Percentiles rank a stretch among this genome's conserved stretches.
Conservation (phyloP, 805 yeast species). For the Torulaspora franciscae region DNA sequence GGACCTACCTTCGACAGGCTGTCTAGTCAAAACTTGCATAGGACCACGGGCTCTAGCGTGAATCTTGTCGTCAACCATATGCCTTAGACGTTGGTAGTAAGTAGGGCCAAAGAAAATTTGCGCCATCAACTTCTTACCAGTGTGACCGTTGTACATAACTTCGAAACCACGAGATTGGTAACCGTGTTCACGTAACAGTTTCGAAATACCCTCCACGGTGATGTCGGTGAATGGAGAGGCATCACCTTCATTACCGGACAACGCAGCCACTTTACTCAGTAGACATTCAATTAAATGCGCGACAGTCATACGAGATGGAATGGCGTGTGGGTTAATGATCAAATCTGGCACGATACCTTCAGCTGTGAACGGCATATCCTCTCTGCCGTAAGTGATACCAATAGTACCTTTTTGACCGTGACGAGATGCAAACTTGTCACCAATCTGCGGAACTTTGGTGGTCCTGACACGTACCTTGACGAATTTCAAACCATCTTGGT, state of each 20-base stretch:
- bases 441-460: constrained; percentile 96
- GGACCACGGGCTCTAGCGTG: constrained; percentile 99
- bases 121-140: constrained; percentile 96
- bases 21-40: constrained; percentile 94
- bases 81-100: constrained; percentile 96
- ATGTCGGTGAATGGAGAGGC: constrained; percentile 99
- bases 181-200: constrained; percentile 87
- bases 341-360: constrained; percentile 97
- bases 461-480: constrained; percentile 99
- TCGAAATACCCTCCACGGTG: constrained; percentile 95
- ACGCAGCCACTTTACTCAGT: constrained; percentile 87
- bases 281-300: constrained; percentile 99
- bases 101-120: constrained; percentile 99
- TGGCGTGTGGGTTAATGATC: constrained; percentile 97
- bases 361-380: constrained; percentile 96
- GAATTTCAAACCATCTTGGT: constrained; percentile 96
- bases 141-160: constrained; percentile 97
- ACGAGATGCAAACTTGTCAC: constrained; percentile 98
- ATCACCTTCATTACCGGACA: constrained; percentile 97
- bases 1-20: constrained; percentile 98
- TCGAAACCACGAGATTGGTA: constrained; percentile 98
- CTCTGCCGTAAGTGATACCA: constrained; percentile 97
- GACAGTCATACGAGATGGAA: constrained; percentile 99
- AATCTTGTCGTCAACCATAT: constrained; percentile 98
- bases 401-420: constrained; percentile 99